Base-by-base conservation (phyloP, 2,329 filamentous ascomycete genomes). In the Xylariaceae sp. region DNA sequence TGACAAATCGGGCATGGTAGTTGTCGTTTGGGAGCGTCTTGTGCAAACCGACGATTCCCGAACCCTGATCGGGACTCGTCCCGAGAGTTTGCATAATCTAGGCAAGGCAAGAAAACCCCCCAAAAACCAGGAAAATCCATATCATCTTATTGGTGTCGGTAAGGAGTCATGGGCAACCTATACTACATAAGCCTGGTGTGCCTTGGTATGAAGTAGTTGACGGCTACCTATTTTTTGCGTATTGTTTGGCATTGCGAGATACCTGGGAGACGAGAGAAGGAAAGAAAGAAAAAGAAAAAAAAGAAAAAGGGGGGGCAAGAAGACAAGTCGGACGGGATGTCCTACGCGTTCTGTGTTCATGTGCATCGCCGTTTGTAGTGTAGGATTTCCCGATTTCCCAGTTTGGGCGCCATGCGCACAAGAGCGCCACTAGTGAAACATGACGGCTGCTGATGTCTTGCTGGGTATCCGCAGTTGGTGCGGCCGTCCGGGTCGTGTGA, bases 391-490 rank as follows among this genome's bases (percentile, higher is more conserved):
- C 19, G 50, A 50, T 55, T 63, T 56, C 60, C 60, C 49, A 55
- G 19, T 57, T 63, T 61, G 47, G 57, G 56, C 50, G 43, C 47
- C 56, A 45, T 30, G 50, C 54, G 61, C 52, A 54, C 48, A 53
- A 44, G 44, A 56, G 54, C 59, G 45, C 63, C 58, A 56, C 57
- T 50, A 37, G 53, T 67, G 62, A 65, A 65, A 65, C 62, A 56
- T 60, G 61, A 53, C 55, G 55, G 55, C 52, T 62, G 58, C 59
- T 62, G 63, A 53, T 30, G 57, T 64, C 55, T 60, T 56, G 59
- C 56, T 60, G 61, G 61, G 58, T 66, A 63, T 64, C 62, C 64
- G 61, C 61, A 65, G 61, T 60, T 12, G 62, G 59, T 60, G 58
- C 61, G 37, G 54, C 55, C 53, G 59, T 52, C 41, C 55, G 50